Conservation (phyloP, 345 rosid species). For the Cardiospermum halicacabum region DNA sequence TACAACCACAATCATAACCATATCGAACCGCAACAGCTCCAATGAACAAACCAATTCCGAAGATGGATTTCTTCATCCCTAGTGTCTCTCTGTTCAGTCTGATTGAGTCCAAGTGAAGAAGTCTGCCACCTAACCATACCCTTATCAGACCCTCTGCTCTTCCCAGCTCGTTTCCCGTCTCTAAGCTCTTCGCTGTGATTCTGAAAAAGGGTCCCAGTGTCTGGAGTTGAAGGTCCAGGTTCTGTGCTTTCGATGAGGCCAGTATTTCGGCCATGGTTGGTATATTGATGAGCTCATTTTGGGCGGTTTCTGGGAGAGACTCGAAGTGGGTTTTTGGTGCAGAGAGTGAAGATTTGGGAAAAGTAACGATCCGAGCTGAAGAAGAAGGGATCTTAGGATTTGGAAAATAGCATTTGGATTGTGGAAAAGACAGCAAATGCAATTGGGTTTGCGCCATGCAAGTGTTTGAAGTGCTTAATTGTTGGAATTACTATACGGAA, state of each 20-base stretch:
- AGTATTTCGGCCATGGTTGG: slow-evolving; percentile 78
- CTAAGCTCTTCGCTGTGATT: slow-evolving; percentile 63
- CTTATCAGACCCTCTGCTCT: slow-evolving; percentile 69
- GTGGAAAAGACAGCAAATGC: neutral
- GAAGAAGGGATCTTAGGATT: neutral
- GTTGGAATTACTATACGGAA: neutral
- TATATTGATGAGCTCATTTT: neutral
- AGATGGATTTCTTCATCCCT: slow-evolving; percentile 69
- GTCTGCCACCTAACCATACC: slow-evolving; percentile 69
- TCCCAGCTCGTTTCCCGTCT: slow-evolving; percentile 56
- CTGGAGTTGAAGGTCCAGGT: slow-evolving; percentile 65
- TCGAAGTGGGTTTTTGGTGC: slow-evolving; percentile 14
- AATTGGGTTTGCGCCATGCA: slow-evolving; percentile 8
- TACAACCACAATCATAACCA: slow-evolving; percentile 75
- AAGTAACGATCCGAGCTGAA: neutral
- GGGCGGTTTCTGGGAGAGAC: slow-evolving; percentile 1
- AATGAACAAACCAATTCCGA: slow-evolving; percentile 81
- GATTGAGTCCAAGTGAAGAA: slow-evolving; percentile 82
- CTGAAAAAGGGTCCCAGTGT: slow-evolving; percentile 78
- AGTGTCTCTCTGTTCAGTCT: slow-evolving; percentile 63
- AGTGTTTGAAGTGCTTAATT: neutral
- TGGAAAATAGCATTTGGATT: neutral
- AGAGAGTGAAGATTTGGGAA: slow-evolving; percentile 3
- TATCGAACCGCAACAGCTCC: slow-evolving; percentile 89
- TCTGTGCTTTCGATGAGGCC: slow-evolving; percentile 61